phyloP scores from a whole-genome alignment of 1,139 yeast species.

The Meyerozyma elateridarum region DNA sequence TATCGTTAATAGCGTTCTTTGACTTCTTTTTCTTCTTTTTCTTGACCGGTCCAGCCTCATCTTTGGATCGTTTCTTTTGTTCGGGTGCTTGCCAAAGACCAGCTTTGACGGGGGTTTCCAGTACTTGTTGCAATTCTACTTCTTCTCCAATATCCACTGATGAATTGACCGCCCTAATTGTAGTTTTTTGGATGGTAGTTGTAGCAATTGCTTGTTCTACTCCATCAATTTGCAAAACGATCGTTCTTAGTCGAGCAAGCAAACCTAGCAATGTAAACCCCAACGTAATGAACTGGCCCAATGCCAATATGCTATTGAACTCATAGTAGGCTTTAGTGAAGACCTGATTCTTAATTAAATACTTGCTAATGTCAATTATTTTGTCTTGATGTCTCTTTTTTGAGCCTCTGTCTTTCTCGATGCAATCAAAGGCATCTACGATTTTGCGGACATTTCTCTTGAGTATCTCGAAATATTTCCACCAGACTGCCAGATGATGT shows the following conservation, averaged over 20 bases:
- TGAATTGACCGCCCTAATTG: conserved; percentile 6
- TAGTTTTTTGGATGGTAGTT: conserved; percentile 1
- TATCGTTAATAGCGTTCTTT: conserved; percentile 15
- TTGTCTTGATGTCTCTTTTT: conserved; percentile 9
- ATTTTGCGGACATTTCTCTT: conserved; percentile 52
- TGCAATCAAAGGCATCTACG: conserved; percentile 14
- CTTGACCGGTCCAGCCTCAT: conserved; percentile 5
- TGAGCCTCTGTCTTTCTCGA: not conserved
- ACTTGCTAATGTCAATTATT: conserved; percentile 23
- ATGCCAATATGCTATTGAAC: conserved; percentile 63
- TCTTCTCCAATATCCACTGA: conserved; percentile 27
- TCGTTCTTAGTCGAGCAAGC: conserved; percentile 41
- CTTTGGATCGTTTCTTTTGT: conserved; percentile 4
- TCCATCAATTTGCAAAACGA: conserved; percentile 25
- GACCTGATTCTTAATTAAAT: conserved; percentile 32
- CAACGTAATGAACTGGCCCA: conserved; percentile 73
- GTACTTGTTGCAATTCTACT: conserved; percentile 11
- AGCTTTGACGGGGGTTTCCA: conserved; percentile 2
- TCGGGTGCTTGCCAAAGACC: not conserved
- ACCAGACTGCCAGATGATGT: conserved; percentile 73
- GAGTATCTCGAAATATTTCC: conserved; percentile 62
- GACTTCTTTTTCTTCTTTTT: conserved; percentile 8
- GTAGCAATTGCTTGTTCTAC: conserved; percentile 6
- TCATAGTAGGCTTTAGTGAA: conserved; percentile 52
- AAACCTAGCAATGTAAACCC: conserved; percentile 68